These are phyloP conservation scores for Gymnopilus dilepis DNA, from an alignment of 768 basidiomycete species.

Conservation along the genomic window DNA sequence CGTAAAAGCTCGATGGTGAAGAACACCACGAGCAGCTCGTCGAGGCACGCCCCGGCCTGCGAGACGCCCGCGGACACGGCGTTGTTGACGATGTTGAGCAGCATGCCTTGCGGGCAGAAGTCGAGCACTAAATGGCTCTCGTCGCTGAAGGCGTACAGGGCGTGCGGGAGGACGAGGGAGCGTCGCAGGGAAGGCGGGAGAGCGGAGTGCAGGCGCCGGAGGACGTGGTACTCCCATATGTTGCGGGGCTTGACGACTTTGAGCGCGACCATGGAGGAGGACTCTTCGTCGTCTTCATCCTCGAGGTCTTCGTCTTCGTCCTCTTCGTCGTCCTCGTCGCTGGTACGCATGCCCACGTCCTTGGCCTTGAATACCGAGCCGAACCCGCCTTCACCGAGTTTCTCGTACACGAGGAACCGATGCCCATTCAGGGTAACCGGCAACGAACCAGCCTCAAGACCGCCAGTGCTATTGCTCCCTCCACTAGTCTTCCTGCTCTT, in stretches of 20 bases:
- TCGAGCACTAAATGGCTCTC: conserved; percentile 92
- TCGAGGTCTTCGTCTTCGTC: conserved; percentile 58
- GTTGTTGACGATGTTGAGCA: conserved; percentile 91
- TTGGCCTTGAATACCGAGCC: conserved; percentile 92
- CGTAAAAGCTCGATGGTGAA: conserved; percentile 91
- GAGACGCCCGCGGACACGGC: conserved; percentile 77
- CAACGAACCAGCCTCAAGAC: conserved; percentile 47
- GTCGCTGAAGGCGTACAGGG: conserved; percentile 83
- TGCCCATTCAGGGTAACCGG: conserved; percentile 66
- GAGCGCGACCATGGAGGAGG: conserved; percentile 71
- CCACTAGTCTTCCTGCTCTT: conserved; percentile 50
- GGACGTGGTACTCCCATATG: conserved; percentile 91
- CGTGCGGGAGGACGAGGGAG: conserved; percentile 79
- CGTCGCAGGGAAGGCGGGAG: conserved; percentile 62
- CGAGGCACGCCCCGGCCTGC: conserved; percentile 81
- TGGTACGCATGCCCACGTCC: conserved; percentile 49
- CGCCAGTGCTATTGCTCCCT: conserved; percentile 35
- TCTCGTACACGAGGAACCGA: conserved; percentile 75
- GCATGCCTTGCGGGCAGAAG: conserved; percentile 87
- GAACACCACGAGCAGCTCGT: conserved; percentile 94
- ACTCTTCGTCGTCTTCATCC: conserved; percentile 61
- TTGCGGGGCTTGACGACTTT: conserved; percentile 91
- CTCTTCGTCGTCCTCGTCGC: conserved; percentile 51
- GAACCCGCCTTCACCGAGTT: conserved; percentile 96
- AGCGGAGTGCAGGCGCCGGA: conserved; percentile 74